These are phyloP conservation scores for Globisporangium paroecandrum DNA, from an alignment of 352 stramenopile species.

Conservation along the genomic window DNA sequence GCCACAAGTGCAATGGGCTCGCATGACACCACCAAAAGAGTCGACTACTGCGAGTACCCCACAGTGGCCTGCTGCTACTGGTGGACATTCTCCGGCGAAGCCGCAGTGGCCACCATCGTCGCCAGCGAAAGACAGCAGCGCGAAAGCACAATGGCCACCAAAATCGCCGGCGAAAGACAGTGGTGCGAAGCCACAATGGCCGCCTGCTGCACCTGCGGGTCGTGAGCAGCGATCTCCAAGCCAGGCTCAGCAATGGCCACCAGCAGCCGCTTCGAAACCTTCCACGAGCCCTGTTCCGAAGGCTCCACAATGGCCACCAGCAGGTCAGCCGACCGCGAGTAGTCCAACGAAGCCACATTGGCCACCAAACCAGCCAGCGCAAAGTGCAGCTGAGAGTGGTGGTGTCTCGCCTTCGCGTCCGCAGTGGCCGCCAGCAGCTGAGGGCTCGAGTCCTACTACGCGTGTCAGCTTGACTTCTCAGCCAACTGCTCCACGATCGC, in stretches of 20 bases:
- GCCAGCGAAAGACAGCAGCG: constrained; percentile 8
- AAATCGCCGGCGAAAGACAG: constrained; percentile 15
- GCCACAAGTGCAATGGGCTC: constrained; percentile 4
- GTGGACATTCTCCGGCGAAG: constrained; percentile 17
- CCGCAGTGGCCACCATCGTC: constrained; percentile 28
- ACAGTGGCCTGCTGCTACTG: constrained; percentile 39
- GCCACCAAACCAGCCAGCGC: constrained; percentile 26
- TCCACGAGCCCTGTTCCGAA: constrained; percentile 7
- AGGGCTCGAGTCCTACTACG: not conserved
- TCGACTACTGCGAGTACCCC: constrained; percentile 34
- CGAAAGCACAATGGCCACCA: constrained; percentile 42
- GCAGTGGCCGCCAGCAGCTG: constrained; percentile 45
- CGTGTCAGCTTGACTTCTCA: constrained; percentile 10
- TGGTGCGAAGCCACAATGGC: constrained; percentile 31
- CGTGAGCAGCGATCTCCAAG: constrained; percentile 2
- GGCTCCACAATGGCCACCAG: constrained; percentile 14
- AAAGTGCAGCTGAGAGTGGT: constrained; percentile 13
- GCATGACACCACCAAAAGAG: constrained; percentile 20
- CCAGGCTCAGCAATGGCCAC: constrained; percentile 30
- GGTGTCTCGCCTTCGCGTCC: constrained; percentile 16
- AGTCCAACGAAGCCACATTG: constrained; percentile 38
- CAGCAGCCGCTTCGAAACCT: constrained; percentile 20
- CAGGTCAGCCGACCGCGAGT: constrained; percentile 9
- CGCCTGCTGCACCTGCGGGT: constrained; percentile 21
- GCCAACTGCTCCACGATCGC: constrained; percentile 17